phyloP scores from a whole-genome alignment of 257 asterid species.

The Solanum rostratum region DNA sequence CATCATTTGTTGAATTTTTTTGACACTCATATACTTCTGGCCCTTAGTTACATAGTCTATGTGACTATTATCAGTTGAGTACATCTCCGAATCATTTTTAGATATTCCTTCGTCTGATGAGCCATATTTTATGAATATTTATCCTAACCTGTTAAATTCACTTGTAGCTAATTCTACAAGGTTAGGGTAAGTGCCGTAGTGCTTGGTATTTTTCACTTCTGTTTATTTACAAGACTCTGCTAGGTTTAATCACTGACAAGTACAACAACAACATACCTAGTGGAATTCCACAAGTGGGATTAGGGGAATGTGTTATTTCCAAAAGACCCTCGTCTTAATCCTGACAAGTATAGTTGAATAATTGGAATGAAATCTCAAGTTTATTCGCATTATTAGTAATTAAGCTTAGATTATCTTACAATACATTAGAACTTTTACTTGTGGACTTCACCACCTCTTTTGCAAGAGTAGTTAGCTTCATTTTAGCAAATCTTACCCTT shows the following conservation, averaged over 20 bases:
- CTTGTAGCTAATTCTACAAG: neutral
- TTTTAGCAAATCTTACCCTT: neutral
- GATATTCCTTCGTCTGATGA: neutral
- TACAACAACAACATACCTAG: neutral
- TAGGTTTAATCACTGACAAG: neutral
- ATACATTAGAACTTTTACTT: neutral
- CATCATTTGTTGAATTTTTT: neutral
- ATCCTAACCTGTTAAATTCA: neutral
- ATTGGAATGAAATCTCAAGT: neutral
- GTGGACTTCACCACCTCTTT: slow-evolving; percentile 3
- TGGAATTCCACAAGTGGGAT: too few species aligned
- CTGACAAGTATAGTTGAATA: neutral
- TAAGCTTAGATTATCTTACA: neutral
- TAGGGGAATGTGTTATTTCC: too few species aligned
- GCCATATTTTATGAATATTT: neutral
- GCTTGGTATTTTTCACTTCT: neutral
- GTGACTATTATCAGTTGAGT: neutral
- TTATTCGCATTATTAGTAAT: neutral
- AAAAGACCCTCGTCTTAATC: neutral
- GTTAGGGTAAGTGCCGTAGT: neutral
- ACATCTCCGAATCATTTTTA: neutral
- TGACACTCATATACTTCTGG: neutral
- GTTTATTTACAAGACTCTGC: neutral
- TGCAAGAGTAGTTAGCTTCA: neutral
- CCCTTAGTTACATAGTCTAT: neutral